A percentile compares a stretch with the other conserved stretches of the same genome.
Conservation (phyloP, 2,329 filamentous ascomycete genomes). For the Rhinocladiella mackenziei region DNA sequence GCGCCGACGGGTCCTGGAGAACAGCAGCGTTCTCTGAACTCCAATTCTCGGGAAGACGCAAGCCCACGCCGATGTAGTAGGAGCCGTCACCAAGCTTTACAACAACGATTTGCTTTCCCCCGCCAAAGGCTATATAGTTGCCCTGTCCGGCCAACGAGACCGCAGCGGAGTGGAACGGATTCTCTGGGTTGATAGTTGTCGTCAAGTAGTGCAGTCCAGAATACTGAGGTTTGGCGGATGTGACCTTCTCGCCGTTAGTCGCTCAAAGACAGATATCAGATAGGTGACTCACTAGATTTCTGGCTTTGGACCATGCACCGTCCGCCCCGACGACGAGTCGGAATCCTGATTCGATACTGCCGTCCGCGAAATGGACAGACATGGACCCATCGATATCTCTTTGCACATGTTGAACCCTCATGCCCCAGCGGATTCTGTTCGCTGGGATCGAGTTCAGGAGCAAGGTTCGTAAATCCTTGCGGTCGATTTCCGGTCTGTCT, state of each 20-base stretch:
- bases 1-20: conserved; percentile 6
- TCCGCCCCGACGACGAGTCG: conserved; percentile 49
- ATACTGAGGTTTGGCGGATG: conserved; percentile 34
- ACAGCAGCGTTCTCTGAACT: conserved; percentile 2
- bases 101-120: conserved; percentile 25
- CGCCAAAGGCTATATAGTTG: conserved; percentile 16
- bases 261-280: not conserved
- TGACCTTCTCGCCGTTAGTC: conserved; percentile 30
- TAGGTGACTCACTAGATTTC: conserved; percentile 30
- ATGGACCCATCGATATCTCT: conserved; percentile 22
- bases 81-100: conserved; percentile 27
- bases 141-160: conserved; percentile 23
- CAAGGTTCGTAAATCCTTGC: conserved; percentile 35
- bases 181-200: conserved; percentile 28
- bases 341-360: conserved; percentile 36
- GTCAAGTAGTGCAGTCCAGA: conserved; percentile 33
- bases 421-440: conserved; percentile 36
- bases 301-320: conserved; percentile 45
- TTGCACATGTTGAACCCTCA: conserved; percentile 27
- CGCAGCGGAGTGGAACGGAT: conserved; percentile 31
- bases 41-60: conserved; percentile 7
- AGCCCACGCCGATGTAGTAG: conserved; percentile 13
- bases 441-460: conserved; percentile 37
- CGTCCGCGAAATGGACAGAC: conserved; percentile 33
- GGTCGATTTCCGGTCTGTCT: conserved; percentile 43